These are phyloP conservation scores for Zhuliangozyma blackwelliae DNA, from an alignment of 1,139 yeast species.

Conservation along the genomic window DNA sequence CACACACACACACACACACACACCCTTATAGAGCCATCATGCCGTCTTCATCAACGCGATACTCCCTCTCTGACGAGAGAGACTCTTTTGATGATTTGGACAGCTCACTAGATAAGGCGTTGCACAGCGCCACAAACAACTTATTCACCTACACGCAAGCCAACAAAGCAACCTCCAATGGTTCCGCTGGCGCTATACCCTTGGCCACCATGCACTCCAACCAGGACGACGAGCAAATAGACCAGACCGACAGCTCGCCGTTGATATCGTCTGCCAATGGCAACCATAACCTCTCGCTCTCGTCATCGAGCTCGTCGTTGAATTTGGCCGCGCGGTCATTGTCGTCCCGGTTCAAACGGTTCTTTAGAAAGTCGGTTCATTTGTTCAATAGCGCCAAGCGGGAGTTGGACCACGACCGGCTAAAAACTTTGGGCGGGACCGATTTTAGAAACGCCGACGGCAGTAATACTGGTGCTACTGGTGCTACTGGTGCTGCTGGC, in stretches of 20 bases:
- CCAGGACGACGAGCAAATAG: constrained; percentile 7
- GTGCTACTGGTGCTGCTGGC: neutral
- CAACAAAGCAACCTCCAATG: constrained; percentile 22
- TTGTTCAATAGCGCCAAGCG: constrained; percentile 24
- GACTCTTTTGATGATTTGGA: constrained; percentile 44
- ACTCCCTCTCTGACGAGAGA: constrained; percentile 14
- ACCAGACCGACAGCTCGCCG: constrained; percentile 24
- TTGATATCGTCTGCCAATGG: constrained; percentile 17
- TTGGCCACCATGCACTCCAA: constrained; percentile 17
- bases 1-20: neutral
- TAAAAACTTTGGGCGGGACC: constrained; percentile 12
- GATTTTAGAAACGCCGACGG: constrained; percentile 8
- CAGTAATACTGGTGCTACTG: neutral
- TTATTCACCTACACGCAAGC: constrained; percentile 16
- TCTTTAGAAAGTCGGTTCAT: constrained; percentile 14
- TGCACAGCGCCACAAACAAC: constrained; percentile 35
- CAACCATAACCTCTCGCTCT: constrained; percentile 15
- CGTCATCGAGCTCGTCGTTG: constrained; percentile 19
- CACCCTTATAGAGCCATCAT: neutral
- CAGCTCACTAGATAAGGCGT: constrained; percentile 39
- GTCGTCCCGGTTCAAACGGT: constrained; percentile 12
- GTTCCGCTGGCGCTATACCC: constrained; percentile 27
- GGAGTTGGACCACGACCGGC: constrained; percentile 25
- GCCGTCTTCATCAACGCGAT: constrained; percentile 13
- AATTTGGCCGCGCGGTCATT: constrained; percentile 13